These are phyloP conservation scores for Starmerella vitae DNA, from an alignment of 805 yeast genomes.

Conservation along the genomic window DNA sequence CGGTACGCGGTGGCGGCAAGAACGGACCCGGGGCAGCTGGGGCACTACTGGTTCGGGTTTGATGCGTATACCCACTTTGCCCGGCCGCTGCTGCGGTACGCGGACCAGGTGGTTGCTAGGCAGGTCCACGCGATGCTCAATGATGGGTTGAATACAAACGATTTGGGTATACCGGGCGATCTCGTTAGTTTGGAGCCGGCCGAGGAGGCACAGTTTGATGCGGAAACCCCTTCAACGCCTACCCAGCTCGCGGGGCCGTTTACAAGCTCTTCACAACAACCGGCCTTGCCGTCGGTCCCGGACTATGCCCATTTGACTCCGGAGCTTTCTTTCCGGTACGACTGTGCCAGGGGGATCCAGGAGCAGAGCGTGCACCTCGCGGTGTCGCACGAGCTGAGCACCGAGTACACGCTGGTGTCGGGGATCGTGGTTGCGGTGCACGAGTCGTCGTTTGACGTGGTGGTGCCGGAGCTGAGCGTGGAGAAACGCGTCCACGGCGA, in stretches of 20 bases:
- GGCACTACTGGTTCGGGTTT: constrained; percentile 67
- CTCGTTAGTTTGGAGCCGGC: neutral
- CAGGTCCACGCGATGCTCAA: constrained; percentile 61
- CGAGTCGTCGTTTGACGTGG: constrained; percentile 89
- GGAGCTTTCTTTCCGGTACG: constrained; percentile 89
- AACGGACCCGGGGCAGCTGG: constrained; percentile 61
- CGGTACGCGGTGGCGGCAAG: constrained; percentile 82
- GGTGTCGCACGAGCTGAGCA: constrained; percentile 38
- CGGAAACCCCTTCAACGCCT: neutral
- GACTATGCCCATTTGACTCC: constrained; percentile 42
- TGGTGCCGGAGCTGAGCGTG: constrained; percentile 60
- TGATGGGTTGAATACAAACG: neutral
- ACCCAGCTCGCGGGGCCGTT: neutral
- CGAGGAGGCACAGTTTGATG: constrained; percentile 1
- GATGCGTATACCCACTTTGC: constrained; percentile 88
- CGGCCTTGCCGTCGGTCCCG: neutral
- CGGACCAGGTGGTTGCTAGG: constrained; percentile 84
- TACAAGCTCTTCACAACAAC: neutral
- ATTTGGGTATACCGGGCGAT: neutral
- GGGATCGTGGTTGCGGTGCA: constrained; percentile 86
- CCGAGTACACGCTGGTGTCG: constrained; percentile 65
- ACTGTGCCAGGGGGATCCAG: constrained; percentile 84
- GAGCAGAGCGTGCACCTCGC: constrained; percentile 80
- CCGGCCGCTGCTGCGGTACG: constrained; percentile 84
- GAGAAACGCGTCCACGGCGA: constrained; percentile 58